A percentile compares a stretch with the other conserved stretches of the same genome.
phyloP scores from a whole-genome alignment of 352 stramenopile genomes.

The Elongisporangium anandrum region DNA sequence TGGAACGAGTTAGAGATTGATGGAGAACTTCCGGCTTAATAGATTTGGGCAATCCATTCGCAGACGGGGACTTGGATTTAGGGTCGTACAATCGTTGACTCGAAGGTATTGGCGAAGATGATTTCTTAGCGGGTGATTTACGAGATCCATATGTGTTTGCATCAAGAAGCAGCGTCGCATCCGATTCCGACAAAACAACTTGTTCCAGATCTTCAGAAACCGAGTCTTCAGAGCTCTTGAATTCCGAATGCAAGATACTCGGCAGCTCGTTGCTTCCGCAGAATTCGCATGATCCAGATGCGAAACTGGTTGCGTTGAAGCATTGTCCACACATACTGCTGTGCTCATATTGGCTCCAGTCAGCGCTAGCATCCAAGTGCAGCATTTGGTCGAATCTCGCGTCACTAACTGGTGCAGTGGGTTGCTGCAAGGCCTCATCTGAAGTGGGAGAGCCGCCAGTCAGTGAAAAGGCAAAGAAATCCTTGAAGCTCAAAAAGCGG shows the following conservation, averaged over 20 bases:
- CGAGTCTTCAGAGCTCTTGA: neutral
- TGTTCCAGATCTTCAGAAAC: neutral
- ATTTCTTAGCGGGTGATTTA: neutral
- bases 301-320: neutral
- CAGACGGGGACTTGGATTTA: neutral
- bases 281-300: constrained; percentile 8
- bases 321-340: neutral
- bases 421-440: neutral
- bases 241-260: neutral
- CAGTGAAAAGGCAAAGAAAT: constrained; percentile 5
- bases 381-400: neutral
- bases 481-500: constrained; percentile 13
- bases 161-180: neutral
- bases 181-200: neutral
- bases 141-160: neutral
- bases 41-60: neutral
- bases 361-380: constrained; percentile 1
- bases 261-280: neutral
- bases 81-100: neutral
- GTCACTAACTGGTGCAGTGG: neutral
- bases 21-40: neutral
- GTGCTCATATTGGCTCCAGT: neutral
- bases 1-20: neutral
- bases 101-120: neutral
- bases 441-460: neutral